Evolutionary conservation across 176 grass and related monocot genomes (phyloP).

Genomic region (Urochloa ruziziensis): DNA sequence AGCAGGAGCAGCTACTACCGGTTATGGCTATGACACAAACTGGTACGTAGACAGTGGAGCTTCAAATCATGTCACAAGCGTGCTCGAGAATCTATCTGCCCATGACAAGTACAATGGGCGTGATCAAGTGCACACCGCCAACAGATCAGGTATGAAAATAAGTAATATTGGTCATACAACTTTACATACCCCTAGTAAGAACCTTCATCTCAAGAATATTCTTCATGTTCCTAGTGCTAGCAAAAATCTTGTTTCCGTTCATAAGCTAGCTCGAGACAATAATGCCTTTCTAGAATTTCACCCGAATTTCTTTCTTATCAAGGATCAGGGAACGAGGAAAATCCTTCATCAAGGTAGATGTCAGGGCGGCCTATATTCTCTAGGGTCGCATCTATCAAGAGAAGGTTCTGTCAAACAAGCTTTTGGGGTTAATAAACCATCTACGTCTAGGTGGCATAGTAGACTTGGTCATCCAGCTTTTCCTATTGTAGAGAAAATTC

Average conservation of each 20-base stretch:
- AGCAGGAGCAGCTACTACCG: neutral
- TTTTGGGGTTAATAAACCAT: neutral
- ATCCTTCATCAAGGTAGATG: too few species aligned
- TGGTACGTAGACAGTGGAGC: too few species aligned
- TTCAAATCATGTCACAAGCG: neutral
- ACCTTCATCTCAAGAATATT: neutral
- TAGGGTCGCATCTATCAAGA: neutral
- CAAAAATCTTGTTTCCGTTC: neutral
- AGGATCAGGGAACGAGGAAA: too few species aligned
- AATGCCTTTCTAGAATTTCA: neutral
- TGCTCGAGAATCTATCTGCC: neutral
- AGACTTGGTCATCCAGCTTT: neutral
- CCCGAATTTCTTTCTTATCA: too few species aligned
- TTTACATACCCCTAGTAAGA: neutral
- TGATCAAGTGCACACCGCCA: too few species aligned
- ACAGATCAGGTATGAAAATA: neutral
- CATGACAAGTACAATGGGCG: neutral
- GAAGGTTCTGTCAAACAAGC: neutral
- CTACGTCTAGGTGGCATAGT: neutral
- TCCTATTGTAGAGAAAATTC: neutral
- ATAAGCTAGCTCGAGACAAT: neutral
- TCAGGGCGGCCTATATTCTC: too few species aligned
- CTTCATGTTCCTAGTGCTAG: neutral
- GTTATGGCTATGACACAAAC: neutral
- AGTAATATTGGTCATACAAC: neutral